Evolutionary conservation across 495 filamentous ascomycete species (phyloP).

Genomic region (Cairneyella variabilis): DNA sequence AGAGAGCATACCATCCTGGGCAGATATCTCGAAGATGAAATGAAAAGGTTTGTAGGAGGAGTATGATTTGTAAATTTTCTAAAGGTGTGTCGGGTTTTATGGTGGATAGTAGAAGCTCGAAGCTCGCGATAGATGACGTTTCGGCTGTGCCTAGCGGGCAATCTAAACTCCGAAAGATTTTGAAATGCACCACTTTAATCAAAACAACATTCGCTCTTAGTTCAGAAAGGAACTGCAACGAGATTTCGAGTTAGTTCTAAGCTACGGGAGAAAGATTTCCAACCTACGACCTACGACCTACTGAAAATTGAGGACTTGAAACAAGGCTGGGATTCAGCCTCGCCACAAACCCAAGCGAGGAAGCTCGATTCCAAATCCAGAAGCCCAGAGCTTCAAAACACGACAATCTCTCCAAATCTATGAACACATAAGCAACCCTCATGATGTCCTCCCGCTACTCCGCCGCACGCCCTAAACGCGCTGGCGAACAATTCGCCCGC

Average conservation of each 20-base stretch:
- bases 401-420: not conserved
- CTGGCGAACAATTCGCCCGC: constrained; percentile 73
- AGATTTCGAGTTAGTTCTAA: no score
- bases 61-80: not conserved
- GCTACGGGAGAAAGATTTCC: no score
- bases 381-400: no score
- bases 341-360: no score
- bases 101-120: constrained; percentile 9
- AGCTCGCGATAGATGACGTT: constrained; percentile 23
- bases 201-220: no score
- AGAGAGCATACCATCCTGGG: constrained; percentile 25
- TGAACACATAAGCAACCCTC: not conserved
- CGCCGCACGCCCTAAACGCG: constrained; percentile 75
- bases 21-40: not conserved
- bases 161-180: constrained; percentile 8
- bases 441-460: constrained; percentile 59
- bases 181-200: not conserved
- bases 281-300: no score
- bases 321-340: no score
- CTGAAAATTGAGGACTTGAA: no score
- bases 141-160: constrained; percentile 19
- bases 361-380: no score
- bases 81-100: constrained; percentile 1
- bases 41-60: not conserved
- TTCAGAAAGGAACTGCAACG: no score